Conservation (phyloP, 1,284 basidiomycete genomes). For the Athelia psychrophila region DNA sequence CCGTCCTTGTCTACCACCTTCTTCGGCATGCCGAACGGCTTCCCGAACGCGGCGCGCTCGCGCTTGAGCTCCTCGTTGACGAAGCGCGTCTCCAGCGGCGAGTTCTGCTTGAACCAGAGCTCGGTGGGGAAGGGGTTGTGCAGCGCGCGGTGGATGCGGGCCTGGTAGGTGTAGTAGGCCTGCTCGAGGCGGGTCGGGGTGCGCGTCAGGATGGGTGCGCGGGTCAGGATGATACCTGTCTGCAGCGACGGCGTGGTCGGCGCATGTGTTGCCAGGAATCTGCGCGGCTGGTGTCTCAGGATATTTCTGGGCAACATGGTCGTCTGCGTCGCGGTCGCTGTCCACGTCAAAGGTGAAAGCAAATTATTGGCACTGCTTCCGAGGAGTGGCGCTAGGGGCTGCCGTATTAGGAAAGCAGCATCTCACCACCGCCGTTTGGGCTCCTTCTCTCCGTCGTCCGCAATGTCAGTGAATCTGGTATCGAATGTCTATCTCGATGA, state of each 20-base stretch:
- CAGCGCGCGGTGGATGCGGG: conserved; percentile 79
- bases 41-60: conserved; percentile 71
- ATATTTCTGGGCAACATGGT: conserved; percentile 35
- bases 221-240: conserved; percentile 76
- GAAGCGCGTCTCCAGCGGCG: conserved; percentile 83
- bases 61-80: conserved; percentile 68
- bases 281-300: conserved; percentile 11
- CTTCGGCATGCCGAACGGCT: conserved; percentile 38
- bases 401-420: too few relatives aligned
- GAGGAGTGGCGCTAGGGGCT: too few relatives aligned
- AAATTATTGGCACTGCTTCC: too few relatives aligned
- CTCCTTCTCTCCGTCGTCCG: not conserved
- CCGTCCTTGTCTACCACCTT: conserved; percentile 28
- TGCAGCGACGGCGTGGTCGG: conserved; percentile 25
- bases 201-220: conserved; percentile 80
- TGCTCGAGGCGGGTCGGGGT: conserved; percentile 77
- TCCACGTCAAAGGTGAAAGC: too few relatives aligned
- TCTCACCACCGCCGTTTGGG: too few relatives aligned
- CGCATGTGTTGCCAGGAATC: conserved; percentile 32
- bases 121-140: conserved; percentile 88
- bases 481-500: conserved; percentile 90
- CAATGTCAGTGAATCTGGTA: conserved; percentile 81
- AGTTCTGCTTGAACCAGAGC: conserved; percentile 96
- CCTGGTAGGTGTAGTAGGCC: conserved; percentile 87
- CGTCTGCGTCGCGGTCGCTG: conserved; percentile 12